Conservation (phyloP, 2,329 filamentous ascomycete species). For the Calonectria pteridis region DNA sequence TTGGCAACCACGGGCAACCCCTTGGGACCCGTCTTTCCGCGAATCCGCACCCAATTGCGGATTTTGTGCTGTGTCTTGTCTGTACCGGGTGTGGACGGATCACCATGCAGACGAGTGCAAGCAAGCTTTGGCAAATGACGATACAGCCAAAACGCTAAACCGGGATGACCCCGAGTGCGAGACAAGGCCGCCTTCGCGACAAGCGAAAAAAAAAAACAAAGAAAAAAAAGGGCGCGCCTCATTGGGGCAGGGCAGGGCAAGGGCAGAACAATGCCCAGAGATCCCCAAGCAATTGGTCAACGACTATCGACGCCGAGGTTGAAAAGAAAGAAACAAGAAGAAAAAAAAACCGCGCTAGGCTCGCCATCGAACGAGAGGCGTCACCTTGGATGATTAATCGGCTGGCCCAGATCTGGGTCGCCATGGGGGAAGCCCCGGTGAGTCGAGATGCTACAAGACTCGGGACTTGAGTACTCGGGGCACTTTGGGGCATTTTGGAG, state of each 20-base stretch:
- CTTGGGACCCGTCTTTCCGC: constrained; percentile 1
- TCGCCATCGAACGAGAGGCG: constrained; percentile 26
- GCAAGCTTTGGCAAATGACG: constrained; percentile 5
- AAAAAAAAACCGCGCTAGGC: neutral
- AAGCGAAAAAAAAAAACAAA: neutral
- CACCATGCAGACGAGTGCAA: constrained; percentile 6
- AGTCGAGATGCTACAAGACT: constrained; percentile 20
- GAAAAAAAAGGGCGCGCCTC: neutral
- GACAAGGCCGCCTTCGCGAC: neutral
- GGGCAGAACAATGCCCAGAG: neutral
- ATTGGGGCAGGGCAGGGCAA: neutral
- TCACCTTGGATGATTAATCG: constrained; percentile 23
- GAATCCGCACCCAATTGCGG: neutral
- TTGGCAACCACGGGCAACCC: neutral
- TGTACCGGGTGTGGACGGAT: constrained; percentile 9
- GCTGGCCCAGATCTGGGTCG: constrained; percentile 33
- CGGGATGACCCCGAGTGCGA: neutral
- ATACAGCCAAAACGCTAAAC: constrained; percentile 11
- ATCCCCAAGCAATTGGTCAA: neutral
- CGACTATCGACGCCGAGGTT: neutral
- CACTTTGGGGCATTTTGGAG: too few relatives aligned
- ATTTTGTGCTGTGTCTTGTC: neutral
- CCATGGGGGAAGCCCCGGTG: constrained; percentile 12
- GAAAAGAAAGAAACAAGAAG: neutral
- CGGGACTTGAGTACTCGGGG: neutral